These are phyloP conservation scores for Trichoderma arundinaceum DNA, from an alignment of 2,329 filamentous ascomycete genomes.

Conservation along the genomic window DNA sequence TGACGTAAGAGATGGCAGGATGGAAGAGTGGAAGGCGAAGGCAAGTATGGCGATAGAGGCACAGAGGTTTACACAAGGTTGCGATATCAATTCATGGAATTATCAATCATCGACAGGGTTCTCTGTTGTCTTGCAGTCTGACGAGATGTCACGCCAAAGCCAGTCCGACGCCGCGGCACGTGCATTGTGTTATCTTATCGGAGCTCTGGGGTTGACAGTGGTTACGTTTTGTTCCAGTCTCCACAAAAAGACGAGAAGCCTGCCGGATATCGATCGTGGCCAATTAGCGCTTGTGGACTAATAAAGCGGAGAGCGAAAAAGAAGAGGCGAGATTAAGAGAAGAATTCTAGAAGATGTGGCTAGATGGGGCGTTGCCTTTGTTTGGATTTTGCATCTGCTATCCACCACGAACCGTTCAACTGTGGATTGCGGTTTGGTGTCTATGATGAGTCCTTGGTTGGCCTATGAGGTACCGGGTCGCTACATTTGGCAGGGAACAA, in stretches of 20 bases:
- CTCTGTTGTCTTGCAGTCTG: slow-evolving; percentile 17
- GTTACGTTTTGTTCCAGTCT: neutral
- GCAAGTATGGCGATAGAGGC: neutral
- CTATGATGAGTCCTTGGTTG: too few relatives aligned
- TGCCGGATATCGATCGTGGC: neutral
- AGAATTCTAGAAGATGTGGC: slow-evolving; percentile 5
- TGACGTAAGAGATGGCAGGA: neutral
- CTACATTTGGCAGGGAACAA: too few relatives aligned
- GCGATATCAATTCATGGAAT: slow-evolving; percentile 23
- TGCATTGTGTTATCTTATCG: slow-evolving; percentile 30
- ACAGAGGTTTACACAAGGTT: slow-evolving; percentile 8
- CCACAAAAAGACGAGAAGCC: slow-evolving; percentile 5
- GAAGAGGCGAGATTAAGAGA: neutral
- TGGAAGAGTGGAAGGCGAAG: neutral
- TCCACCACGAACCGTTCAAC: too few relatives aligned
- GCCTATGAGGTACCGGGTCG: too few relatives aligned
- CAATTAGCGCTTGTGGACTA: neutral
- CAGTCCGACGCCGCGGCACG: slow-evolving; percentile 27
- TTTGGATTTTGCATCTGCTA: neutral
- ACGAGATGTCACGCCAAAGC: slow-evolving; percentile 30
- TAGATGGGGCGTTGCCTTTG: neutral
- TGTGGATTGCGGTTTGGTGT: too few relatives aligned
- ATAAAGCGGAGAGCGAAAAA: neutral
- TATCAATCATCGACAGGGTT: neutral
- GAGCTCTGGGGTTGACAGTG: neutral